Conservation (phyloP, 1,284 basidiomycete genomes). For the Macrocybe sp. region DNA sequence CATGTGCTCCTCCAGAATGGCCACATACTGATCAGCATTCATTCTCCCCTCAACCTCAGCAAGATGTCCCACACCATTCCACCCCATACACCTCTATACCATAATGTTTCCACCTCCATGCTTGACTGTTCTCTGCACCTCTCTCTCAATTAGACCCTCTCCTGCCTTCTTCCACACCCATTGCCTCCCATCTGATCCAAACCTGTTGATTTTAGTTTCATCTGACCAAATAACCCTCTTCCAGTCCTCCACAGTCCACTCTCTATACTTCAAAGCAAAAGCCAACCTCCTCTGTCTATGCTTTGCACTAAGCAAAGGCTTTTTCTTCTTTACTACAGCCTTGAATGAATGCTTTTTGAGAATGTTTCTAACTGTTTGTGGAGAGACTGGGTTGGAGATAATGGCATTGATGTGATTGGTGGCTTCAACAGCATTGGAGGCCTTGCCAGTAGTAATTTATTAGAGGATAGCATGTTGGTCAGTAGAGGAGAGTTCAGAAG, state of each 20-base stretch:
- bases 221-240: slow-evolving; percentile 23
- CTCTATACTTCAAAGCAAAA: slow-evolving; percentile 15
- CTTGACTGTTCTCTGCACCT: slow-evolving; percentile 17
- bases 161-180: slow-evolving; percentile 20
- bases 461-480: slow-evolving; percentile 7
- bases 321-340: slow-evolving; percentile 9
- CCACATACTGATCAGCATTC: slow-evolving; percentile 23
- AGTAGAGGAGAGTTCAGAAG: slow-evolving; percentile 7
- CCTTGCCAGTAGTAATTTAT: slow-evolving; percentile 10
- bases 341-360: slow-evolving; percentile 8
- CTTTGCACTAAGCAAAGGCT: slow-evolving; percentile 7
- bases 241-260: slow-evolving; percentile 25
- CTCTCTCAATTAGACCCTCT: slow-evolving; percentile 8
- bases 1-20: slow-evolving; percentile 26
- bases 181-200: slow-evolving; percentile 28
- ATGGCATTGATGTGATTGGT: slow-evolving; percentile 10
- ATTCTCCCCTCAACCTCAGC: slow-evolving; percentile 13
- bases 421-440: slow-evolving; percentile 11
- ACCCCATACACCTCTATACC: slow-evolving; percentile 30
- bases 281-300: slow-evolving; percentile 13
- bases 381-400: slow-evolving; percentile 9
- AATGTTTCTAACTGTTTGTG: slow-evolving; percentile 11
- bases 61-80: slow-evolving; percentile 18
- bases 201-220: slow-evolving; percentile 26
- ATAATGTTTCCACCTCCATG: slow-evolving; percentile 28